A percentile compares a stretch with the other conserved stretches of the same genome.
These are phyloP conservation scores for Phytophthora agathidicida DNA, from an alignment of 352 stramenopile species.

Conservation along the genomic window DNA sequence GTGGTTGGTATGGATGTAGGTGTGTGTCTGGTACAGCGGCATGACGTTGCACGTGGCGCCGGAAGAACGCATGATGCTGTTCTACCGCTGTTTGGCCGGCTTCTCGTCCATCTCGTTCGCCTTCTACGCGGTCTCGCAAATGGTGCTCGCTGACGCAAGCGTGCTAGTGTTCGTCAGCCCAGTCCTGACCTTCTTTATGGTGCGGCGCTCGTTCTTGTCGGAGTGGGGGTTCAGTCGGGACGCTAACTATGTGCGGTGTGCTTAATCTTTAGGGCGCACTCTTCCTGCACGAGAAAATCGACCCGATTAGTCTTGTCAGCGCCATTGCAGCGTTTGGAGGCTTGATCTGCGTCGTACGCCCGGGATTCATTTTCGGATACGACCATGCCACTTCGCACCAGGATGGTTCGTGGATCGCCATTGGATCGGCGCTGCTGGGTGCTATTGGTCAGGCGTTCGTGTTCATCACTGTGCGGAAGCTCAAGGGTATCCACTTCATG, in stretches of 20 bases:
- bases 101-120: conserved; percentile 78
- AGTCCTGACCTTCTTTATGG: conserved; percentile 76
- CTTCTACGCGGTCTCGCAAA: conserved; percentile 81
- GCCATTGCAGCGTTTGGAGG: conserved; percentile 51
- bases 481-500: conserved; percentile 58
- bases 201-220: conserved; percentile 12
- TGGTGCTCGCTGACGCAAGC: conserved; percentile 78
- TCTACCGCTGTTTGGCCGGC: conserved; percentile 67
- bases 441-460: conserved; percentile 73
- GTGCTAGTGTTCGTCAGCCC: conserved; percentile 79
- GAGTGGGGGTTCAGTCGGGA: background rate
- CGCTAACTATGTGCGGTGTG: no score
- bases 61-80: conserved; percentile 59
- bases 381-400: conserved; percentile 42
- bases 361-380: conserved; percentile 60
- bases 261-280: conserved; percentile 39
- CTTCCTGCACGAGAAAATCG: conserved; percentile 52
- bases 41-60: conserved; percentile 56
- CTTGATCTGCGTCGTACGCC: conserved; percentile 59
- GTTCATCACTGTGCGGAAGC: conserved; percentile 70
- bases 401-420: conserved; percentile 56
- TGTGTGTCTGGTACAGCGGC: conserved; percentile 47
- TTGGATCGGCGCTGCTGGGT: conserved; percentile 56
- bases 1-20: no score
- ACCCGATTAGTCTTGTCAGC: conserved; percentile 46